These are phyloP conservation scores for Podospora pseudopauciseta DNA, from an alignment of 495 filamentous ascomycete genomes.

Conservation along the genomic window DNA sequence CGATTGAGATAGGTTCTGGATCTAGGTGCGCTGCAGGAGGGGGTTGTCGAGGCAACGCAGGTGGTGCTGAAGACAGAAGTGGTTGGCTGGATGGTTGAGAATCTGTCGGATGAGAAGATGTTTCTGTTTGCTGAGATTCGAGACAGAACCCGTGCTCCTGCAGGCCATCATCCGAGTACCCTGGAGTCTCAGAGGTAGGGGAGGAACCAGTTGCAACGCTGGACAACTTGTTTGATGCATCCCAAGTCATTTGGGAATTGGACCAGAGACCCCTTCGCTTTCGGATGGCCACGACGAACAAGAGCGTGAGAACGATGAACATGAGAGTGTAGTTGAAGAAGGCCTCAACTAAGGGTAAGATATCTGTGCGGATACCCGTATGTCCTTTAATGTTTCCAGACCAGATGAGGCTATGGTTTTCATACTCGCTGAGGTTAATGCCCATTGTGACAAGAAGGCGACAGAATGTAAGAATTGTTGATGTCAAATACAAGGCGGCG, in stretches of 20 bases:
- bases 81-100: neutral
- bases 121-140: neutral
- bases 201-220: neutral
- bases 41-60: neutral
- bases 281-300: slow-evolving; percentile 18
- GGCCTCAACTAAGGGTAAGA: slow-evolving; percentile 8
- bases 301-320: slow-evolving; percentile 22
- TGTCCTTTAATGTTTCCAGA: neutral
- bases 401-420: neutral
- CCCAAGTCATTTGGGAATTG: slow-evolving; percentile 10
- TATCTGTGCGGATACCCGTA: neutral
- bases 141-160: neutral
- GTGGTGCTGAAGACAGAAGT: neutral
- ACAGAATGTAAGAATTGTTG: slow-evolving; percentile 19
- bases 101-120: neutral
- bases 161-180: neutral
- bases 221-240: neutral
- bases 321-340: slow-evolving; percentile 18
- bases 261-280: slow-evolving; percentile 21
- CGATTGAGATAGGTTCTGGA: neutral
- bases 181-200: neutral
- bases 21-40: neutral
- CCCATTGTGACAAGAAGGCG: slow-evolving; percentile 14
- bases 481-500: slow-evolving; percentile 14
- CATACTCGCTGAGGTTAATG: slow-evolving; percentile 1